phyloP scores from a whole-genome alignment of 768 basidiomycete species.

The Naganishia randhawae region DNA sequence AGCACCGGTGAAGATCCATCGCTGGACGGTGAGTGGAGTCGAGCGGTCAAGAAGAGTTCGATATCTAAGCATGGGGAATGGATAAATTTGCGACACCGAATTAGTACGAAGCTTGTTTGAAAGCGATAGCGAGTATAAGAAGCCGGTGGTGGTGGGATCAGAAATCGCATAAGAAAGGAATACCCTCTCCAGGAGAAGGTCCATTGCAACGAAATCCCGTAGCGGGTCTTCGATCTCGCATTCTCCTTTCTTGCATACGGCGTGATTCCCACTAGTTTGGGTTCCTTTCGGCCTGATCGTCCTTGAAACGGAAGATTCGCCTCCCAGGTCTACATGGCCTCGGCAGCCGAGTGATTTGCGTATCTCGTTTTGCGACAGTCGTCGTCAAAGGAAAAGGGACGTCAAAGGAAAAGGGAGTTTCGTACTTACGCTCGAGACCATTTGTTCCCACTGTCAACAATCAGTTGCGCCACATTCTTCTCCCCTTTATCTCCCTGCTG shows the following conservation, averaged over 20 bases:
- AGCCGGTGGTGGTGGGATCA: no score
- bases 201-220: no score
- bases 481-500: constrained; percentile 33
- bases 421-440: constrained; percentile 31
- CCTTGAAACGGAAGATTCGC: no score
- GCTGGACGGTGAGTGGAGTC: constrained; percentile 82
- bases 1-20: constrained; percentile 76
- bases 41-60: constrained; percentile 85
- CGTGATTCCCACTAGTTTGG: no score
- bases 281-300: no score
- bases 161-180: no score
- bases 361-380: not conserved
- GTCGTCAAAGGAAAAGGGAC: not conserved
- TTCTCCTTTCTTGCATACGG: no score
- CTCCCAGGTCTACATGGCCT: not conserved
- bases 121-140: not conserved
- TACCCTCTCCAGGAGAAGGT: no score
- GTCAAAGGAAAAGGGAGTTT: not conserved
- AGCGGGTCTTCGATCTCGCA: no score
- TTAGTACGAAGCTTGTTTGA: no score
- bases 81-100: not conserved
- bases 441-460: constrained; percentile 43
- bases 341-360: not conserved
- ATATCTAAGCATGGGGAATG: constrained; percentile 53
- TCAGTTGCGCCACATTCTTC: constrained; percentile 50